These are phyloP conservation scores for Xylaria venustula DNA, from an alignment of 495 filamentous ascomycete species.

Conservation along the genomic window DNA sequence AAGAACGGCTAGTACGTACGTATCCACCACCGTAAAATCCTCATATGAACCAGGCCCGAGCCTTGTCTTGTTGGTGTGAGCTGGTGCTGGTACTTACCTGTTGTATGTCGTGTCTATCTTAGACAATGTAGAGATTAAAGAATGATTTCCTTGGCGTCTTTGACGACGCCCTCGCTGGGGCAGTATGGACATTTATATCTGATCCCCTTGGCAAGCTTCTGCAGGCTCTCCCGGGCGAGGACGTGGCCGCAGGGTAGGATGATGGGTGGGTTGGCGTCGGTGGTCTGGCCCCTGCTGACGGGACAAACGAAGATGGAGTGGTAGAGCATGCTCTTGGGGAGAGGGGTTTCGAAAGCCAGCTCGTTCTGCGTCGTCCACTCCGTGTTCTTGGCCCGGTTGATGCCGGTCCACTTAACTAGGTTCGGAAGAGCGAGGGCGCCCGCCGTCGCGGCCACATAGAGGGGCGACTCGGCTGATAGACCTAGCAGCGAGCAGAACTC, in stretches of 20 bases:
- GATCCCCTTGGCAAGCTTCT: constrained; percentile 70
- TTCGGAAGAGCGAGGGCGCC: constrained; percentile 87
- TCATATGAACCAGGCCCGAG: too few relatives aligned
- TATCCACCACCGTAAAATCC: too few relatives aligned
- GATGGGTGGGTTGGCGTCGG: constrained; percentile 91
- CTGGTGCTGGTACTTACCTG: too few relatives aligned
- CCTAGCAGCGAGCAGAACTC: constrained; percentile 94
- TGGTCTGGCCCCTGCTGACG: constrained; percentile 92
- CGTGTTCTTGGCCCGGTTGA: constrained; percentile 81
- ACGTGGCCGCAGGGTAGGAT: constrained; percentile 98
- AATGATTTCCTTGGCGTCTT: constrained; percentile 72
- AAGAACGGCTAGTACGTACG: too few relatives aligned
- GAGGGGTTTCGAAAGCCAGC: constrained; percentile 86
- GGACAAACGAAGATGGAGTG: constrained; percentile 98
- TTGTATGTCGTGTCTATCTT: too few relatives aligned
- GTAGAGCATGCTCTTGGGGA: constrained; percentile 84
- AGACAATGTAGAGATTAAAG: constrained; percentile 33
- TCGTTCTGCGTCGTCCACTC: constrained; percentile 94
- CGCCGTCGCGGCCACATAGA: constrained; percentile 88
- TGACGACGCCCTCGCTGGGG: constrained; percentile 73
- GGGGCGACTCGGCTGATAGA: constrained; percentile 80
- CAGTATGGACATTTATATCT: constrained; percentile 97
- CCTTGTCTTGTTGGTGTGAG: too few relatives aligned
- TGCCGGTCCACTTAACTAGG: constrained; percentile 75
- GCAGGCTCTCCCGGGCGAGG: constrained; percentile 78